Percentiles rank a stretch among this genome's conserved stretches.
Evolutionary conservation across 1,284 basidiomycete species (phyloP).

Genomic region (Inonotus hispidus): DNA sequence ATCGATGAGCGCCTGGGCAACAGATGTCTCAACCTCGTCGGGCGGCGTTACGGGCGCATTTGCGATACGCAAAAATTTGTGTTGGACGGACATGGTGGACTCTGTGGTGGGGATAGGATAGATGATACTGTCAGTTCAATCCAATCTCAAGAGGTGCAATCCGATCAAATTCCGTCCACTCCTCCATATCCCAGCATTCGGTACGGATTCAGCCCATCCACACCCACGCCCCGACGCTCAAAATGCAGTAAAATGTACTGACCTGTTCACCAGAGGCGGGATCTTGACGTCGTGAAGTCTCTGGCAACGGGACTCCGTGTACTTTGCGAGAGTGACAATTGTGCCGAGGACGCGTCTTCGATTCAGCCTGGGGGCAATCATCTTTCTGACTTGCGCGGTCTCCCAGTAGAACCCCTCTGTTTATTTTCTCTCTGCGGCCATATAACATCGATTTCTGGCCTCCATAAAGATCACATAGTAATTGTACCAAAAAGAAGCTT

Average conservation of each 20-base stretch:
- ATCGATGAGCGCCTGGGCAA: constrained; percentile 97
- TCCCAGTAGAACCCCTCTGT: no score
- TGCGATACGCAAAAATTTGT: constrained; percentile 94
- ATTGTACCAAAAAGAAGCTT: no score
- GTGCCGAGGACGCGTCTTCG: not conserved
- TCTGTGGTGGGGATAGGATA: not conserved
- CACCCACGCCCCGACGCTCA: not conserved
- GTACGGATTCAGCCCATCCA: not conserved
- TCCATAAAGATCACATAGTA: no score
- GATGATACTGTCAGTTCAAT: not conserved
- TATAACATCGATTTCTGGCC: no score
- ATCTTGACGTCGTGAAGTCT: constrained; percentile 4
- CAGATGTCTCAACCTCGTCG: constrained; percentile 87
- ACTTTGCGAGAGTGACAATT: not conserved
- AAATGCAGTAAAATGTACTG: constrained; percentile 2
- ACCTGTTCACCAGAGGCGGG: constrained; percentile 14
- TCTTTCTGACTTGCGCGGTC: not conserved
- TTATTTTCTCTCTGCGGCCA: no score
- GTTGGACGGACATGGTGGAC: constrained; percentile 57
- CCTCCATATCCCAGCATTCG: not conserved
- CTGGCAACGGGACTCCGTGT: not conserved
- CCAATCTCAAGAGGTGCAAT: not conserved
- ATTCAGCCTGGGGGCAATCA: not conserved
- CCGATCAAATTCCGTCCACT: not conserved
- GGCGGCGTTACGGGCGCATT: constrained; percentile 89